Conservation (phyloP, 2,329 filamentous ascomycete species). For the Aureobasidium zeae region DNA sequence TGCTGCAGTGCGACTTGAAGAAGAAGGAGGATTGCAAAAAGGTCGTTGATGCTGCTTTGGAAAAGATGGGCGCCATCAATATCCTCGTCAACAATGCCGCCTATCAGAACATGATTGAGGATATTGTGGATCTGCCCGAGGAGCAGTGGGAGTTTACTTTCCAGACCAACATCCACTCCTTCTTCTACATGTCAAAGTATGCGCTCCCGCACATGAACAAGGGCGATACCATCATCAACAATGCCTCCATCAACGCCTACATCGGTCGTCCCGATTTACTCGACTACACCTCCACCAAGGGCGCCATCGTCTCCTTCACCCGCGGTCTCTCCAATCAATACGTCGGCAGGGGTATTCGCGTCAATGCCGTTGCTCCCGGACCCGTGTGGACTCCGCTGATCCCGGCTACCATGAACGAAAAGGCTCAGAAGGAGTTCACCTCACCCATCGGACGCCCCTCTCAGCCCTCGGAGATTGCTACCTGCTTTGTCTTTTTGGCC, state of each 20-base stretch:
- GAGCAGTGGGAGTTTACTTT: slow-evolving; percentile 76
- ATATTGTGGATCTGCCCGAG: slow-evolving; percentile 57
- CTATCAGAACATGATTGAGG: slow-evolving; percentile 62
- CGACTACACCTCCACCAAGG: slow-evolving; percentile 73
- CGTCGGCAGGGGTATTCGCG: slow-evolving; percentile 59
- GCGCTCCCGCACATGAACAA: slow-evolving; percentile 61
- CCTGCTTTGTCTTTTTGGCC: slow-evolving; percentile 73
- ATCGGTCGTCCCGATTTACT: slow-evolving; percentile 70
- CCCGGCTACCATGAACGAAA: slow-evolving; percentile 59
- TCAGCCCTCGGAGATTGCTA: slow-evolving; percentile 73
- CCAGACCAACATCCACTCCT: slow-evolving; percentile 72
- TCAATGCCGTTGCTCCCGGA: slow-evolving; percentile 69
- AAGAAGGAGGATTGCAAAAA: slow-evolving; percentile 59
- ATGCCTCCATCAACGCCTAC: slow-evolving; percentile 75
- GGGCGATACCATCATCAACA: slow-evolving; percentile 77
- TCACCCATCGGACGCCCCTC: slow-evolving; percentile 67
- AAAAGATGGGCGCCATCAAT: slow-evolving; percentile 59
- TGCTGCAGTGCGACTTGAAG: slow-evolving; percentile 56
- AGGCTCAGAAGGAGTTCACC: slow-evolving; percentile 62
- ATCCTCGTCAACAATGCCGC: slow-evolving; percentile 66
- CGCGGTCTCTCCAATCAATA: slow-evolving; percentile 69
- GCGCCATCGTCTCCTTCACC: slow-evolving; percentile 71
- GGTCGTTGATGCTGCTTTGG: slow-evolving; percentile 56
- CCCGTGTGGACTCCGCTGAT: slow-evolving; percentile 73
- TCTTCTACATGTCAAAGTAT: slow-evolving; percentile 75